Evolutionary conservation across 2,329 filamentous ascomycete species (phyloP), one percentile per base, ranked within the genome.

Genomic region (Trichoderma afroharzianum): DNA sequence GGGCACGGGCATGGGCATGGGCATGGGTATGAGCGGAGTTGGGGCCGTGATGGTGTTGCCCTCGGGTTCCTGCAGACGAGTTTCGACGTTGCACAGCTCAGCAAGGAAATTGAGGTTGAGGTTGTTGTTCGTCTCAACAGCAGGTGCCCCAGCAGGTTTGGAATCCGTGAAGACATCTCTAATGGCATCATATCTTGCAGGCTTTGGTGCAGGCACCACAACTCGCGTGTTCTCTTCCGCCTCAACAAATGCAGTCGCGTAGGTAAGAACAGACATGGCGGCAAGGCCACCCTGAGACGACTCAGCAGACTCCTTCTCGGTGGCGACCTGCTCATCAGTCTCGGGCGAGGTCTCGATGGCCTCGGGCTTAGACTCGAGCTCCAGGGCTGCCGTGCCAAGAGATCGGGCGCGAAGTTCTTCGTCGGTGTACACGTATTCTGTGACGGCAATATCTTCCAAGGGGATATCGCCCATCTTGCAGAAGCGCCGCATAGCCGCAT

Each of bases 111-210:
- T 79, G 47, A 82, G 79, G 26, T 76, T 73, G 33, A 78, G 70
- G 15, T 71, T 72, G 14, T 71, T 72, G 33, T 76, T 76, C 15
- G 72, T 71, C 12, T 79, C 77, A 4, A 74, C 71, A 7, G 75
- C 71, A 2, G 79, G 77, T 12, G 76, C 67, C 28, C 32, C n/a
- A 18, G 78, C 74, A 24, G 81, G 80, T 70, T 79, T 81, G 8
- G 80, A 77, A 68, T 81, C 77, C 14, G 80, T 81, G 73, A 84
- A 84, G 33, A 84, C 80, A 71, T 84, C 83, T n/a, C 80, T 79
- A 66, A 81, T 81, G n/a, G 80, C 80, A 73, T 81, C 80, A 64
- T 81, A 81, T 63, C 78, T 78, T 66, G 78, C 78, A 32, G 76
- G 76, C 71, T 81, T 81, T 2, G 80, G 75, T 3, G 76, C 74